Percentiles rank a stretch among this genome's conserved stretches.
Evolutionary conservation across 176 grass and related monocot species (phyloP).

Genomic region (Zoysia japonica): DNA sequence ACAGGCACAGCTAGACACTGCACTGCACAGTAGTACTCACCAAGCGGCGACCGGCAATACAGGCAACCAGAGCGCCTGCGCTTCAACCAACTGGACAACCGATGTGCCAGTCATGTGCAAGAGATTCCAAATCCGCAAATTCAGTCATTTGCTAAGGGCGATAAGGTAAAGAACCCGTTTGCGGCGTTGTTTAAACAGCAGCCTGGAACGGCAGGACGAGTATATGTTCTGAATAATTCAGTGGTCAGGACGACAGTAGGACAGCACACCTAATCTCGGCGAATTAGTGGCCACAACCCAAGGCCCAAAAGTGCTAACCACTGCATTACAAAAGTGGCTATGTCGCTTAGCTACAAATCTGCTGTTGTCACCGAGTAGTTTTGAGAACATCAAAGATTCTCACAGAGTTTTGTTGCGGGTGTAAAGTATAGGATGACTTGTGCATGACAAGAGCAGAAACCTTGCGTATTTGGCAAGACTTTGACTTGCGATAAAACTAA

Average conservation of each 20-base stretch:
- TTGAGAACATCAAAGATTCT: constrained; percentile 27
- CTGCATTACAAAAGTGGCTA: constrained; percentile 37
- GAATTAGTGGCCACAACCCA: constrained; percentile 25
- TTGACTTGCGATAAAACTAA: constrained; percentile 20
- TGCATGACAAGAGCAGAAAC: constrained; percentile 26
- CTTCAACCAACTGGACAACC: background rate
- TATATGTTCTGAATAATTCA: constrained; percentile 29
- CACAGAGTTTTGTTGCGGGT: background rate
- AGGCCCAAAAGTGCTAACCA: constrained; percentile 38
- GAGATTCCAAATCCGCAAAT: constrained; percentile 28
- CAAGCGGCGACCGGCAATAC: background rate
- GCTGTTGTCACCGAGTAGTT: background rate
- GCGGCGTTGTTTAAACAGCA: constrained; percentile 24
- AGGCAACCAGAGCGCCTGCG: background rate
- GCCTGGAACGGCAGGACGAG: background rate
- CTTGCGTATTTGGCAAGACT: constrained; percentile 32
- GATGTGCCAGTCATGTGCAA: constrained; percentile 34
- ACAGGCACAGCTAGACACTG: too few relatives aligned
- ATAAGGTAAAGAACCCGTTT: constrained; percentile 35
- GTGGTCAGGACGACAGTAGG: constrained; percentile 29
- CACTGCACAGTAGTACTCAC: background rate
- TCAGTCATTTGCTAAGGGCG: constrained; percentile 31
- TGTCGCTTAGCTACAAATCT: background rate
- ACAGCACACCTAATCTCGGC: constrained; percentile 31
- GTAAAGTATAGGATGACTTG: background rate